A percentile compares a stretch with the other conserved stretches of the same genome.
phyloP scores from a whole-genome alignment of 345 rosid species.

The Eutrema yunnanense region DNA sequence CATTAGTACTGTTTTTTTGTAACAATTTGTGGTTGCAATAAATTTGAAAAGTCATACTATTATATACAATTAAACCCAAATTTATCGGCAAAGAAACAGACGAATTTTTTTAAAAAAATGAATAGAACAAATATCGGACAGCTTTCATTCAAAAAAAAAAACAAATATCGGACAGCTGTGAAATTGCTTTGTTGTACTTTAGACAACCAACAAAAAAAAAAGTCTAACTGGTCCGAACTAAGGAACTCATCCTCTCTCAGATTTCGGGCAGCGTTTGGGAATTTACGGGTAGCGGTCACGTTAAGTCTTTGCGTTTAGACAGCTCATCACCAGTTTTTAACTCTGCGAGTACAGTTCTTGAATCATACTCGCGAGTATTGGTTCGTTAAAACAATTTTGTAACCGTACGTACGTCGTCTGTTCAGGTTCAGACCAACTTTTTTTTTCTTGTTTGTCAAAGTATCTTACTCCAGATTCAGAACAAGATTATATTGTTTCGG shows the following conservation, averaged over 20 bases:
- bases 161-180: conserved; percentile 27
- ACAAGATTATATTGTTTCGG: neutral
- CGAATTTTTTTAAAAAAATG: neutral
- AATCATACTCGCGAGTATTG: conserved; percentile 12
- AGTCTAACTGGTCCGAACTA: conserved; percentile 27
- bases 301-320: conserved; percentile 15
- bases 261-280: conserved; percentile 29
- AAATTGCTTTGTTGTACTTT: conserved; percentile 32
- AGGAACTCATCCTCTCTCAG: conserved; percentile 20
- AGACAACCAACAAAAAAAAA: conserved; percentile 8
- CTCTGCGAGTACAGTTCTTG: neutral
- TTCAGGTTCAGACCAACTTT: conserved; percentile 7
- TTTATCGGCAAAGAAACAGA: neutral
- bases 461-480: neutral
- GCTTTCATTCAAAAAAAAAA: too few species aligned
- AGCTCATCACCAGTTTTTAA: conserved; percentile 30
- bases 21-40: conserved; percentile 1
- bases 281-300: conserved; percentile 19
- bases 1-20: neutral
- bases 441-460: neutral
- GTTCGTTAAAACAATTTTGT: neutral
- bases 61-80: neutral
- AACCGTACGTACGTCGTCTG: conserved; percentile 3
- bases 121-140: conserved; percentile 20
- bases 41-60: conserved; percentile 13